Evolutionary conservation across 768 basidiomycete species (phyloP).

Genomic region (Mycena vitilis): DNA sequence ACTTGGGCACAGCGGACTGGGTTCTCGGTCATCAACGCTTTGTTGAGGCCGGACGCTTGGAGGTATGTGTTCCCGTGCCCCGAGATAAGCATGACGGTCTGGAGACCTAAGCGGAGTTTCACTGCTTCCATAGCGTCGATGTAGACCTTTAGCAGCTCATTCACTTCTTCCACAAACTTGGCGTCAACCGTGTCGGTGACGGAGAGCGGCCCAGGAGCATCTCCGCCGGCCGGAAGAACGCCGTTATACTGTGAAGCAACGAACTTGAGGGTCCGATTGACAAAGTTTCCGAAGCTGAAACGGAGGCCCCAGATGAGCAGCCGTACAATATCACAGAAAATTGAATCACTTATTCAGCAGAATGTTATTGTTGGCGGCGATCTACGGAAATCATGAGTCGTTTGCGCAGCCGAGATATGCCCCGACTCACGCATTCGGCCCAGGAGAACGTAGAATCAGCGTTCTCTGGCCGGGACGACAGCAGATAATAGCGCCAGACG

Average conservation of each 20-base stretch:
- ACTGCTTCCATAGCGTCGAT: constrained; percentile 90
- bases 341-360: constrained; percentile 87
- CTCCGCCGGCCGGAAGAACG: constrained; percentile 82
- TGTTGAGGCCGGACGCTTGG: constrained; percentile 92
- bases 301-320: constrained; percentile 15
- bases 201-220: constrained; percentile 76
- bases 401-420: background rate
- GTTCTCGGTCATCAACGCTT: constrained; percentile 84
- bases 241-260: constrained; percentile 85
- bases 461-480: constrained; percentile 93
- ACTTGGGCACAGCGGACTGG: constrained; percentile 92
- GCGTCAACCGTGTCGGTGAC: constrained; percentile 73
- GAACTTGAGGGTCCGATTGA: constrained; percentile 95
- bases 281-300: constrained; percentile 93
- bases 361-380: constrained; percentile 92
- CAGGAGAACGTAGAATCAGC: constrained; percentile 97
- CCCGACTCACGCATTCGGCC: constrained; percentile 83
- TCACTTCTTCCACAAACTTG: constrained; percentile 85
- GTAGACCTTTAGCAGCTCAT: constrained; percentile 82
- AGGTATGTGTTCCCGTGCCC: constrained; percentile 92
- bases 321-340: background rate
- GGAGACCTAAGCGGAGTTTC: constrained; percentile 88
- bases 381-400: constrained; percentile 53
- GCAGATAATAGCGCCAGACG: constrained; percentile 97
- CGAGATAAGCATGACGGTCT: constrained; percentile 91